Evolutionary conservation across 306 rosid genomes (phyloP), one percentile per base, ranked within the genome.

Genomic region (Lablab purpureus): DNA sequence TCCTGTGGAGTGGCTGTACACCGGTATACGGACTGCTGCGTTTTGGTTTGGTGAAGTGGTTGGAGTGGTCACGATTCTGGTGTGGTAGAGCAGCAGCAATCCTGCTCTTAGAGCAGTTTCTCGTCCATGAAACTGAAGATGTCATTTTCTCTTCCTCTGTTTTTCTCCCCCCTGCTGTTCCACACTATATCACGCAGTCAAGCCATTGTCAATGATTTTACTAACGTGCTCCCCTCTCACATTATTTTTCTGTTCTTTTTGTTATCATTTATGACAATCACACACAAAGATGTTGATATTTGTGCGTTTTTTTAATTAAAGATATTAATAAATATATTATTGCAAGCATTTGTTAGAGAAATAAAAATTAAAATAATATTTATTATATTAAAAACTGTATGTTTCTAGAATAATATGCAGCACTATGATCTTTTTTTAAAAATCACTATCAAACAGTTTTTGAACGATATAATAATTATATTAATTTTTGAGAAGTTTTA

Each of bases 161-260:
- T 1, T 2, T 45, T 11, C 2, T 4, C 11, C 14, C 47, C 13
- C 50, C n/a, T 15, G 12, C 50, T 45, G n/a, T 45, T 14, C n/a
- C n/a, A 13, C 50, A 6, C 67, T 19, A 21, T 60, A 32, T 40
- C 46, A 40, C 7, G 8, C 47, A 19, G 87, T 83, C n/a, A 11
- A 0, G 34, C 19, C 3, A 3, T 9, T n/a, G 41, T 3, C 14
- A 14, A 0, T 30, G 60, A 46, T 52, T 81, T 84, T 80, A 84
- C 84, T 45, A 5, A 17, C 63, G 71, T 75, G 70, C 14, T 84
- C 79, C 81, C 17, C 2, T 4, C 7, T 22, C 41, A 17, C 12
- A 4, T 46, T 2, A 9, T 52, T 54, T 18, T 51, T 6, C 0
- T 43, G 46, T 41, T 41, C 2, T 41, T 1, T 50, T 50, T 50